Conservation (phyloP, 2,329 filamentous ascomycete species). For the Fulvia fulva region DNA sequence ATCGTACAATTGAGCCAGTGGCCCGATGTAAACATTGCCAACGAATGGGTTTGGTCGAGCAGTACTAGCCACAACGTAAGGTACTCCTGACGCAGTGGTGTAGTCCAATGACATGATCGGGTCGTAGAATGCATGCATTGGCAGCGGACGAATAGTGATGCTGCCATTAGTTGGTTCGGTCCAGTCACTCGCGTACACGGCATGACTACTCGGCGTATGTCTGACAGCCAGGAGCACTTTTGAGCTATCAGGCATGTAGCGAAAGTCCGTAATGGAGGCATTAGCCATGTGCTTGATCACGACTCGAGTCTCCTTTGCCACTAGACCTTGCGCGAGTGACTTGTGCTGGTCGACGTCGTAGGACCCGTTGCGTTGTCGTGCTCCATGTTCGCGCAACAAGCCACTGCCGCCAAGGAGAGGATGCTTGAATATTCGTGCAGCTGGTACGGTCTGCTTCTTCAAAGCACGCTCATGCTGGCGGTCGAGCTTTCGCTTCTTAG, state of each 20-base stretch:
- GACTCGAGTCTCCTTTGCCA: not conserved
- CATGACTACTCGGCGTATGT: not conserved
- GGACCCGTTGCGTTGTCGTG: not conserved
- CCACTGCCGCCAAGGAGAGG: conserved; percentile 3
- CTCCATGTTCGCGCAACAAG: conserved; percentile 6
- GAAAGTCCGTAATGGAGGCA: not conserved
- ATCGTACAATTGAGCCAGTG: not conserved
- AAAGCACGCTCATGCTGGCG: conserved; percentile 13
- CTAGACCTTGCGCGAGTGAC: conserved; percentile 1
- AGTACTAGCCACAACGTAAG: conserved; percentile 1
- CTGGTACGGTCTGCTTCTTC: conserved; percentile 20
- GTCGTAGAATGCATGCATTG: conserved; percentile 7
- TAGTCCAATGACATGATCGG: not conserved
- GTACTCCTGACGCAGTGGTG: not conserved
- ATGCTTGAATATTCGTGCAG: conserved; percentile 2
- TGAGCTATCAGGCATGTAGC: not conserved
- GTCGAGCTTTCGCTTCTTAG: conserved; percentile 31
- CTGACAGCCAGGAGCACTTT: not conserved
- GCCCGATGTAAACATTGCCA: conserved; percentile 2
- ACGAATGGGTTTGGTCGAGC: not conserved
- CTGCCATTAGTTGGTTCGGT: not conserved
- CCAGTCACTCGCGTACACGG: conserved; percentile 1
- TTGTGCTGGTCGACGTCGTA: not conserved
- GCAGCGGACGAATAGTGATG: not conserved
- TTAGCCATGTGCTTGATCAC: not conserved